A percentile compares a stretch with the other conserved stretches of the same genome.
phyloP scores from a whole-genome alignment of 345 rosid genomes.

The Triadica sebifera region DNA sequence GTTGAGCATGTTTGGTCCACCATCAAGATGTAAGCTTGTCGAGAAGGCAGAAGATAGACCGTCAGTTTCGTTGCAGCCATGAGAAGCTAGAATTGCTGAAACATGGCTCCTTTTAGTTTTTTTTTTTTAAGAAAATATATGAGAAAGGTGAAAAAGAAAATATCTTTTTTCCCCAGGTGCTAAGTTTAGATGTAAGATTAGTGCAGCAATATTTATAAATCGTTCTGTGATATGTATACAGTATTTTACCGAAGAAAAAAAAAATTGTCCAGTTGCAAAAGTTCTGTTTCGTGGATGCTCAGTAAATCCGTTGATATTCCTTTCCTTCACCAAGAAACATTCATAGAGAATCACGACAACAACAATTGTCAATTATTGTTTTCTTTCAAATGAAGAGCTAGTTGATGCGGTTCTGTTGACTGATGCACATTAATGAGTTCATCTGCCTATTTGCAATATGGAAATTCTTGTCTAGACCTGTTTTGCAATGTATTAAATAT shows the following conservation, averaged over 20 bases:
- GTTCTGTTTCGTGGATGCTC: background rate
- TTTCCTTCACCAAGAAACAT: too few species aligned
- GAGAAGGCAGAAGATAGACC: constrained; percentile 72
- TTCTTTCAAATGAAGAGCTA: too few species aligned
- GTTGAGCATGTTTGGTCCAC: constrained; percentile 90
- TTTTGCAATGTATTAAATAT: too few species aligned
- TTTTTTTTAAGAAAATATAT: background rate
- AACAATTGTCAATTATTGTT: too few species aligned
- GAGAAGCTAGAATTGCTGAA: constrained; percentile 11
- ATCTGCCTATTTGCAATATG: too few species aligned
- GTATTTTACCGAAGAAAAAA: constrained; percentile 6
- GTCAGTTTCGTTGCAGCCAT: constrained; percentile 51
- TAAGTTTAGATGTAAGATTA: constrained; percentile 19
- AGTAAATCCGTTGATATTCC: background rate
- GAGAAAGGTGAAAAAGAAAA: background rate
- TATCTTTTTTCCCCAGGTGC: background rate
- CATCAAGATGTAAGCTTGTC: constrained; percentile 57
- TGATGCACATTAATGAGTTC: too few species aligned
- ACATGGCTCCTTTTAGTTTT: constrained; percentile 13
- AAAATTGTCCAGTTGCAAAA: background rate
- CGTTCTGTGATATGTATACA: constrained; percentile 19
- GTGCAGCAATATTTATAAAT: background rate
- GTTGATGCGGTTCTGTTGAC: too few species aligned
- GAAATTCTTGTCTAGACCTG: too few species aligned
- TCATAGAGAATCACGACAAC: too few species aligned